Conservation (phyloP, 1,284 basidiomycete species). For the Vanrija pseudolonga region DNA sequence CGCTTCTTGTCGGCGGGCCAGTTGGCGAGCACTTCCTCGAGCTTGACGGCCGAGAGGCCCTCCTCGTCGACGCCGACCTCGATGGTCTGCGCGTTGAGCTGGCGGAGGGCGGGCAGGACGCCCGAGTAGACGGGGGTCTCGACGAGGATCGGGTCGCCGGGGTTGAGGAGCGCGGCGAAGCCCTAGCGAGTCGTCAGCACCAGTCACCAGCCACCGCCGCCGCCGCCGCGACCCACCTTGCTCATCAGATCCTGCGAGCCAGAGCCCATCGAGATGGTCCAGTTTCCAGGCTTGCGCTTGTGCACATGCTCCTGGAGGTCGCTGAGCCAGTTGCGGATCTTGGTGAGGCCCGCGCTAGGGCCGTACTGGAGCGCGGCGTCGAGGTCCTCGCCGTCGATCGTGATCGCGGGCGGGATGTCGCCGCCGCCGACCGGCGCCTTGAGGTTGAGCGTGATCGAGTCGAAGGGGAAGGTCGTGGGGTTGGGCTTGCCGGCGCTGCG, state of each 20-base stretch:
- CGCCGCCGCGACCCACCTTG: slow-evolving; percentile 58
- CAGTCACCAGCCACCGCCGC: not conserved
- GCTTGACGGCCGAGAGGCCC: slow-evolving; percentile 64
- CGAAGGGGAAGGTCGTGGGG: slow-evolving; percentile 83
- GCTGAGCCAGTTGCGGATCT: slow-evolving; percentile 63
- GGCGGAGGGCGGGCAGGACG: slow-evolving; percentile 38
- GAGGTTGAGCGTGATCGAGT: slow-evolving; percentile 59
- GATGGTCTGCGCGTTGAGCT: slow-evolving; percentile 55
- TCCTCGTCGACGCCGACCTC: slow-evolving; percentile 76
- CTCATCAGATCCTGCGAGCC: slow-evolving; percentile 85
- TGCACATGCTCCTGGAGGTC: slow-evolving; percentile 66
- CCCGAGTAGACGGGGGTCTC: slow-evolving; percentile 80
- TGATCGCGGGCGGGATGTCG: slow-evolving; percentile 43
- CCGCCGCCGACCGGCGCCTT: slow-evolving; percentile 52
- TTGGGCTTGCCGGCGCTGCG: slow-evolving; percentile 65
- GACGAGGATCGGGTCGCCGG: slow-evolving; percentile 75
- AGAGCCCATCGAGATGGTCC: slow-evolving; percentile 71
- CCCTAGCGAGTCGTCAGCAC: slow-evolving; percentile 39
- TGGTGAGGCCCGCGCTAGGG: slow-evolving; percentile 65
- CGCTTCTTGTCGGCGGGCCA: slow-evolving; percentile 72
- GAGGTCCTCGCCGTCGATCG: slow-evolving; percentile 59
- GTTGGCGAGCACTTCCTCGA: slow-evolving; percentile 65
- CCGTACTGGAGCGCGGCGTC: slow-evolving; percentile 71
- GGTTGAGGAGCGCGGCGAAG: slow-evolving; percentile 63
- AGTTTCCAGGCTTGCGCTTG: slow-evolving; percentile 54